A percentile compares a stretch with the other conserved stretches of the same genome.
Evolutionary conservation across 2,329 filamentous ascomycete genomes (phyloP).

Genomic region (Ceratocystis ficicola): DNA sequence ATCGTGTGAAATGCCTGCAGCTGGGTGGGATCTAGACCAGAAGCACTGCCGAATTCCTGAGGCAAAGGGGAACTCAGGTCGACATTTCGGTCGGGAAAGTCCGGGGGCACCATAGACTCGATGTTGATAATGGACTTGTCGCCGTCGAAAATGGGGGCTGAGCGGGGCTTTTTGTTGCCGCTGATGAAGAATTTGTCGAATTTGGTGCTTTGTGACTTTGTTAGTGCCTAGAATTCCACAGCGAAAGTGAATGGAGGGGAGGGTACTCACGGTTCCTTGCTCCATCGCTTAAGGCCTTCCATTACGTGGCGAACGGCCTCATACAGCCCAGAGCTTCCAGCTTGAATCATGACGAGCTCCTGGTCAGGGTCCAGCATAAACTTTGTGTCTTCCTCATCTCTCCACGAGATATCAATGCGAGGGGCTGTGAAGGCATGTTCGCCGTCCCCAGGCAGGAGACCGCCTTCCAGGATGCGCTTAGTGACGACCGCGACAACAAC

Average conservation of each 20-base stretch:
- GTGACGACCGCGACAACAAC: conserved; percentile 64
- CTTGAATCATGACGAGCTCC: conserved; percentile 69
- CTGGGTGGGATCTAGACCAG: conserved; percentile 51
- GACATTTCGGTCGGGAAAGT: not conserved
- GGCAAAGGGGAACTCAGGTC: conserved; percentile 10
- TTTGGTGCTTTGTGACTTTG: conserved; percentile 35
- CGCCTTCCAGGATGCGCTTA: conserved; percentile 49
- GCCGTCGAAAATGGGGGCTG: conserved; percentile 28
- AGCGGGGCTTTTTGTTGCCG: conserved; percentile 30
- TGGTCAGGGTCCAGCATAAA: conserved; percentile 53
- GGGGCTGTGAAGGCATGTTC: conserved; percentile 37
- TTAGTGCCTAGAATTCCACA: conserved; percentile 10
- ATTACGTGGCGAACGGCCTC: conserved; percentile 54
- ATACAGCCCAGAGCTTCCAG: conserved; percentile 54
- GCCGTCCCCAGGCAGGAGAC: conserved; percentile 43
- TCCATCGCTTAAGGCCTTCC: conserved; percentile 18
- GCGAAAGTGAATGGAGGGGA: not conserved
- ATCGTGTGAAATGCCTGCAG: conserved; percentile 55
- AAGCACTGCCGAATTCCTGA: conserved; percentile 23
- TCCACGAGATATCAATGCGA: conserved; percentile 65
- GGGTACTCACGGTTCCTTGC: conserved; percentile 16
- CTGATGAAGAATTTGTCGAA: conserved; percentile 50
- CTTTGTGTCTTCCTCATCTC: conserved; percentile 39
- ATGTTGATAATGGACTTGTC: conserved; percentile 13
- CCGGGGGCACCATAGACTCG: not conserved